Conservation (phyloP, 2,329 filamentous ascomycete genomes). For the Trichoderma simmonsii region DNA sequence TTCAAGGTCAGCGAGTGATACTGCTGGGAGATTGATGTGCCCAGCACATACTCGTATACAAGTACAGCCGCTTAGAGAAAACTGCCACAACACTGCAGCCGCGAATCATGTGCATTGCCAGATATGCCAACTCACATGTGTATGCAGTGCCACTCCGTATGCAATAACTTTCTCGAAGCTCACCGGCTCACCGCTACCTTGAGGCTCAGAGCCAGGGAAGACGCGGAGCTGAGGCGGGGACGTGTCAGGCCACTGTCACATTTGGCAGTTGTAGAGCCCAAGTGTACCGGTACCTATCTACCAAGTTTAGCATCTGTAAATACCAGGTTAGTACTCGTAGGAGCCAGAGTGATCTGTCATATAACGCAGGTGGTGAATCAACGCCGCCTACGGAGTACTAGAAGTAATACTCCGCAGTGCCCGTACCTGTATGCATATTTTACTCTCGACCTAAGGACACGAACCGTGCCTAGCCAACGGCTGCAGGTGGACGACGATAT, state of each 20-base stretch:
- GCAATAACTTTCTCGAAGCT: conserved; percentile 8
- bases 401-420: not conserved
- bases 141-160: not conserved
- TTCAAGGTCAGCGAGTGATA: not conserved
- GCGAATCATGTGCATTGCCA: not conserved
- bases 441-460: not conserved
- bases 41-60: not conserved
- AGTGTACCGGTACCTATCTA: not conserved
- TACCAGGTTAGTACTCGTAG: not conserved
- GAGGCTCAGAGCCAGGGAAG: not conserved
- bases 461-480: not conserved
- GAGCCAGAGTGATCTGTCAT: not conserved
- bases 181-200: conserved; percentile 9
- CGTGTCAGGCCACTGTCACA: conserved; percentile 6
- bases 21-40: not conserved
- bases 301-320: not conserved
- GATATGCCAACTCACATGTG: not conserved
- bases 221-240: not conserved
- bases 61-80: not conserved
- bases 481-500: not conserved
- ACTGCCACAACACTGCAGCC: not conserved
- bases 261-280: not conserved
- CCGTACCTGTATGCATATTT: not conserved
- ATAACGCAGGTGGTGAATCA: not conserved
- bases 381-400: not conserved